Base-by-base conservation (phyloP, 139 green algal genomes). In the Zygnema circumcarinatum region DNA sequence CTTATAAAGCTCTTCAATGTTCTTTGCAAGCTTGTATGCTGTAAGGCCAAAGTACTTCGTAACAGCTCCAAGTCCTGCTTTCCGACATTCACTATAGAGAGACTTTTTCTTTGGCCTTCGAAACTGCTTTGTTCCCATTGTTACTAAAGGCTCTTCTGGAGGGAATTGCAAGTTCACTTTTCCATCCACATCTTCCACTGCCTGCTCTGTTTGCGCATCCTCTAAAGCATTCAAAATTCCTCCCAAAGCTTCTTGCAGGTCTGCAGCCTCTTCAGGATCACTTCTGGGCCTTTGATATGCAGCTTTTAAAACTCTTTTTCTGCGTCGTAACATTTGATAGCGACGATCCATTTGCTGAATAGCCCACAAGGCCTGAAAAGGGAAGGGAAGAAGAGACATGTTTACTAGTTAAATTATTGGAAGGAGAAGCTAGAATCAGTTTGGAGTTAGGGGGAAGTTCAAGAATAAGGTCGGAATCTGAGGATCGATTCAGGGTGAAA, bases 11-110 rank as follows among this genome's bases (percentile, higher is more conserved):
- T 41, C 74, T 36, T 89, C 72, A 69, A 97, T 42, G 39, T 96
- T 96, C 35, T 94, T 92, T 1, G 87, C 94, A 56, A 97, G 69
- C 36, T 95, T 69, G 29, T 81, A 93, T 22, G 93, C 62, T 22
- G 25, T 86, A 1, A 95, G 38, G 38, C 83, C 88, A 31, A 92
- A 68, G 2, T 88, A 40, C n/a, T 82, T 78, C 29, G 76, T 84
- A 25, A 91, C 40, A 0, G 29, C 47, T 20, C 31, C 88, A 0
- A 91, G 42, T 21, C 87, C 87, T 0, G 72, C 72, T n/a, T 67
- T 76, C 31, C 38, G 33, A 1, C 68, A 91, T 31, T 84, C 39
- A 2, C 41, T 52, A 53, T 91, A 91, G 35, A 85, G 80, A 0
- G 87, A 79, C 40, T n/a, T 40, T 67, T 81, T 90, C 42, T 69